Evolutionary conservation across 2,329 filamentous ascomycete genomes (phyloP).

Genomic region (Myrmaecium sp.): DNA sequence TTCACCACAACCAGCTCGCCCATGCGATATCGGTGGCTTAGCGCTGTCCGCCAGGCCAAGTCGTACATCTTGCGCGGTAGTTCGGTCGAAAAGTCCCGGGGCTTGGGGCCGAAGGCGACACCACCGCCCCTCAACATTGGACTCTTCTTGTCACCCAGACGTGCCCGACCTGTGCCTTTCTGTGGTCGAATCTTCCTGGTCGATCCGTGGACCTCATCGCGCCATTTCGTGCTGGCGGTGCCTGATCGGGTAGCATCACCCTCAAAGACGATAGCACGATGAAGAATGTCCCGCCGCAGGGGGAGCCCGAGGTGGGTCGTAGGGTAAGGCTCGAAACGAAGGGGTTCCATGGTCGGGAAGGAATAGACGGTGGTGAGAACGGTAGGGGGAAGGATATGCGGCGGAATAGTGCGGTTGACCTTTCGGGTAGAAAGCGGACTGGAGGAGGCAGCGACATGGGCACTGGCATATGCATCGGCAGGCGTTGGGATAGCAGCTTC

Average conservation of each 20-base stretch:
- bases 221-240: slow-evolving; percentile 40
- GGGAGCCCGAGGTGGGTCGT: slow-evolving; percentile 73
- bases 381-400: slow-evolving; percentile 34
- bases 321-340: slow-evolving; percentile 60
- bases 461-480: too few relatives aligned
- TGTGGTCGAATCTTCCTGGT: slow-evolving; percentile 67
- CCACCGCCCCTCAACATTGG: slow-evolving; percentile 74
- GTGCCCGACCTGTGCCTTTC: slow-evolving; percentile 70
- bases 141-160: slow-evolving; percentile 64
- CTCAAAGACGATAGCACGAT: slow-evolving; percentile 84
- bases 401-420: slow-evolving; percentile 10
- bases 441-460: too few relatives aligned
- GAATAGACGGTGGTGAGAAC: slow-evolving; percentile 75
- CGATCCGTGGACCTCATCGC: slow-evolving; percentile 70
- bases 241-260: slow-evolving; percentile 77
- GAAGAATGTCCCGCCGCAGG: slow-evolving; percentile 76
- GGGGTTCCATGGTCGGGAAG: slow-evolving; percentile 80
- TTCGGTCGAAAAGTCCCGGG: slow-evolving; percentile 73
- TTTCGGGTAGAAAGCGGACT: too few relatives aligned
- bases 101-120: slow-evolving; percentile 77
- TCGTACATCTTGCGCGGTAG: slow-evolving; percentile 87
- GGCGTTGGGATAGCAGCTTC: too few relatives aligned
- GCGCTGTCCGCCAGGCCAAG: slow-evolving; percentile 81
- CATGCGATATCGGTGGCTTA: slow-evolving; percentile 76
- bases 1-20: slow-evolving; percentile 80